Evolutionary conservation across 2,329 filamentous ascomycete genomes (phyloP), one percentile per base, ranked within the genome.

Genomic region (Arthrobotrys conoides): DNA sequence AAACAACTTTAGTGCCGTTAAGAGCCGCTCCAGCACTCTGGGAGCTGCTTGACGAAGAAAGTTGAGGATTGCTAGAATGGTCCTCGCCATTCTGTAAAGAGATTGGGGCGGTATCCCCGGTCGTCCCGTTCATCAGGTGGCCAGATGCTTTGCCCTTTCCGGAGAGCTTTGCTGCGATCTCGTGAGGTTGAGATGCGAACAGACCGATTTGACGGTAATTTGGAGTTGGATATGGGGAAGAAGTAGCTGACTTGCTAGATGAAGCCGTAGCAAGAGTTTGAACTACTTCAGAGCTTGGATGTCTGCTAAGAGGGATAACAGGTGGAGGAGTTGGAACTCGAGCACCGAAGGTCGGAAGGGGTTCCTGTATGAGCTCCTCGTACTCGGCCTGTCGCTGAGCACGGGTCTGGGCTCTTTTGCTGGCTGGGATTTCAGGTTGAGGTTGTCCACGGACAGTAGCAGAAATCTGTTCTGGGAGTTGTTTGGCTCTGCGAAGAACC

Each of bases 301-400:
- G 49, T 49, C 20, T 33, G 22, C 2, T 9, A 5, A 14, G 36
- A 38, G 36, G 36, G 4, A 38, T 38, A 14, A 46, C 16, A 18
- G 73, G 73, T 53, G 67, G 67, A 24, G 73, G 73, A 9, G 73
- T 78, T 10, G 73, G 38, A 30, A 78, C 73, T 33, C 73, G 27
- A 3, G 61, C 41, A 20, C 73, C 73, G 61, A 61, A 78, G 14
- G 73, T 68, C 6, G 49, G 73, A 14, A 71, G 51, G 4, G 24
- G 5, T 1, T 5, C 16, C 24, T 27, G 18, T 14, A 33, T 64
- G 53, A 78, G 63, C 4, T 27, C 8, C n/a, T 41, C 36, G 20
- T 78, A 78, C 36, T 68, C 73, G 27, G 27, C 3, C n/a, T 22
- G 24, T 20, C 73, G 61, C 20, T 78, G 61, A 36, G 48, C 44